Evolutionary conservation across 2,329 filamentous ascomycete genomes (phyloP).

Genomic region (Colletotrichum eremochloae): DNA sequence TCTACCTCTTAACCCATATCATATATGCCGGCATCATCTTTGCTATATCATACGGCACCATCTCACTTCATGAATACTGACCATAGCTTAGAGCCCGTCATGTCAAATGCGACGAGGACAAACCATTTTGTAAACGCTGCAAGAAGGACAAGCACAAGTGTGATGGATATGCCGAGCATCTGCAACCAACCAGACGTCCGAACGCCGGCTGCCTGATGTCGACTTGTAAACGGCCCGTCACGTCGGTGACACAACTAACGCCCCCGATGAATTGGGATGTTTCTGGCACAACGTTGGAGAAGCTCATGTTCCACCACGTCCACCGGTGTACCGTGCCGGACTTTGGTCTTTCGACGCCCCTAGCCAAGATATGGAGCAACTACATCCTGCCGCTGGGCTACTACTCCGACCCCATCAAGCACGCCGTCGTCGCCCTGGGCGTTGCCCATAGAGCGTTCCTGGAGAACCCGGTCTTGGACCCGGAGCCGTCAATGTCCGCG

Average conservation of each 20-base stretch:
- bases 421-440: slow-evolving; percentile 33
- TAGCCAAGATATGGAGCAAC: slow-evolving; percentile 36
- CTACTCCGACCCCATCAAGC: slow-evolving; percentile 36
- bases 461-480: slow-evolving; percentile 17
- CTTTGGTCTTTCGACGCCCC: slow-evolving; percentile 21
- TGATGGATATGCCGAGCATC: slow-evolving; percentile 39
- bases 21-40: neutral
- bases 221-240: neutral
- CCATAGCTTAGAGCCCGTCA: slow-evolving; percentile 30
- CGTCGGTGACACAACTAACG: slow-evolving; percentile 18
- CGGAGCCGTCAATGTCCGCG: neutral
- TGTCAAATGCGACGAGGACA: slow-evolving; percentile 44
- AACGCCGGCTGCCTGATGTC: neutral
- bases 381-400: slow-evolving; percentile 32
- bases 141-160: slow-evolving; percentile 34
- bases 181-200: neutral
- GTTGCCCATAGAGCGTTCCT: slow-evolving; percentile 27
- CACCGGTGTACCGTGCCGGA: slow-evolving; percentile 33
- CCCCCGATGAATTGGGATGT: slow-evolving; percentile 30
- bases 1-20: neutral
- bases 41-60: neutral
- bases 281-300: slow-evolving; percentile 18
- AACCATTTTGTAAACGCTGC: slow-evolving; percentile 40
- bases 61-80: slow-evolving; percentile 7
- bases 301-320: slow-evolving; percentile 35